Evolutionary conservation across 306 rosid species (phyloP).

Genomic region (Delonix regia): DNA sequence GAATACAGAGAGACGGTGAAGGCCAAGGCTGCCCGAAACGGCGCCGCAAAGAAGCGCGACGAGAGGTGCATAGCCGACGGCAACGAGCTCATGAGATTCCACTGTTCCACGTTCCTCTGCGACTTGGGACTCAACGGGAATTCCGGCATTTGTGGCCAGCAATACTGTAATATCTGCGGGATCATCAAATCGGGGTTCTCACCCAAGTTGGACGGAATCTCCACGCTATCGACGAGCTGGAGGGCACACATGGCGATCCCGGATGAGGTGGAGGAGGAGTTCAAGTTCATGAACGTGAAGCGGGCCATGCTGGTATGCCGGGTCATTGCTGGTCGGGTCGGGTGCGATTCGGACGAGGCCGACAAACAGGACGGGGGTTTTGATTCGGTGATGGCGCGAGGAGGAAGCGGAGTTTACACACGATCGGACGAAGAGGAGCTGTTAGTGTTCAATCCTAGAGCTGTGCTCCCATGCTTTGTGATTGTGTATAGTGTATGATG

Average conservation of each 20-base stretch:
- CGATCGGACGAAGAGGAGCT: conserved; percentile 85
- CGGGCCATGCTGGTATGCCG: conserved; percentile 92
- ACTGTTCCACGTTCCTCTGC: conserved; percentile 83
- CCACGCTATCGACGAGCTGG: conserved; percentile 87
- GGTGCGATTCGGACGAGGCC: conserved; percentile 55
- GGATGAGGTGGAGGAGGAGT: conserved; percentile 79
- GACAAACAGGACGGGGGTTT: conserved; percentile 71
- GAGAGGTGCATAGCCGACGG: conserved; percentile 95
- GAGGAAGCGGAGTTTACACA: conserved; percentile 61
- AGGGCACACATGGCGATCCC: conserved; percentile 88
- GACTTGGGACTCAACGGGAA: conserved; percentile 74
- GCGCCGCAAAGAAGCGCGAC: conserved; percentile 51
- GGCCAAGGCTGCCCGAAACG: conserved; percentile 59
- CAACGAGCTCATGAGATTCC: conserved; percentile 90
- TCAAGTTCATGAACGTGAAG: conserved; percentile 83
- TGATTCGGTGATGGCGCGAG: conserved; percentile 75
- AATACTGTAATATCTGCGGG: conserved; percentile 82
- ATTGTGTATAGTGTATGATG: conserved; percentile 75
- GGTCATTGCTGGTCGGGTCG: conserved; percentile 91
- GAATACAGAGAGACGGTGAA: conserved; percentile 85
- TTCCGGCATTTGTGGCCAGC: conserved; percentile 73
- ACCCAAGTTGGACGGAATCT: conserved; percentile 82
- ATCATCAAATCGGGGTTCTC: conserved; percentile 88
- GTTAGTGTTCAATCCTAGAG: conserved; percentile 89
- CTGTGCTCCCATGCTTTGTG: conserved; percentile 98